Evolutionary conservation across 805 yeast species (phyloP), one percentile per base, ranked within the genome.

Genomic region (Ogataea pini): DNA sequence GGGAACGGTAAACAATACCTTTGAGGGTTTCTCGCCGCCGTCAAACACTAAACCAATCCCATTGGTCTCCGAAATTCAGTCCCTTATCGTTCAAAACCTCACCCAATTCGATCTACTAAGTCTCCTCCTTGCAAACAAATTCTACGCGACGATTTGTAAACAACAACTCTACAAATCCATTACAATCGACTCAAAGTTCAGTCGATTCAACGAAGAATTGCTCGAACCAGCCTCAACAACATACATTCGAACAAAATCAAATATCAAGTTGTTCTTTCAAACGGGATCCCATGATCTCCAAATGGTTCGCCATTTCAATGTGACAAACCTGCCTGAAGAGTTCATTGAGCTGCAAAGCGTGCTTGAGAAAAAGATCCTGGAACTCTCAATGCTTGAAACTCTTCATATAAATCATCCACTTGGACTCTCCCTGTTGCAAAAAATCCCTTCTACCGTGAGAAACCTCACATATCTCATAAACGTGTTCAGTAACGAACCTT

Each of bases 121-220:
- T 19, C 39, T 64, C 8, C 39, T 48, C 0, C 47, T 25, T 34
- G 49, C 52, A 7, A 46, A 46, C 46, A 38, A 46, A 4, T 22
- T 18, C 10, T 51, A 58, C 19, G 18, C 51, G 27, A 10, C 10
- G 4, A 18, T 57, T 4, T 36, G 56, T 7, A 46, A 33, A 12
- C 46, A 42, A 3, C 47, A 36, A 7, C 41, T 64, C 22, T 62
- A 61, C 34, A 20, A 42, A 12, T 53, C 56, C 1, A 50, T 64
- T 27, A 59, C 61, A 7, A 44, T 63, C 7, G 62, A 64, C 39
- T 40, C 53, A 12, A 49, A 54, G 16, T 64, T 49, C 48, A 50
- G 54, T 7, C 59, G 52, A 33, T 64, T 65, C 48, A 67, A 62
- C 33, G 48, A 46, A 22, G 68, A 63, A 36, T 58, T 37, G n/a